These are phyloP conservation scores for Baorangia bicolor DNA, from an alignment of 768 basidiomycete species.

Conservation along the genomic window DNA sequence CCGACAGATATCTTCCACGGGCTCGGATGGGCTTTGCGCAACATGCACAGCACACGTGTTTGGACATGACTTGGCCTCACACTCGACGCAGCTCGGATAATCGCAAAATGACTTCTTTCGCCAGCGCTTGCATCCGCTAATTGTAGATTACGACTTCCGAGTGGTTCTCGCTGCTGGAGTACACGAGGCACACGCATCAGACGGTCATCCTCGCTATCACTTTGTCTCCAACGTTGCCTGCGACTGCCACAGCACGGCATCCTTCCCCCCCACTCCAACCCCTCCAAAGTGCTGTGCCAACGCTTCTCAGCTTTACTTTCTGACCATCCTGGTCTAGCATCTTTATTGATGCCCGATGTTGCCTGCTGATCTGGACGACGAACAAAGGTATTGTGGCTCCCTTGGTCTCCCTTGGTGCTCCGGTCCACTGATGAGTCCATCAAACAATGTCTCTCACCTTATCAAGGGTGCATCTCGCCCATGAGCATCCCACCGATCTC, in stretches of 20 bases:
- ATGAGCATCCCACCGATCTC: constrained; percentile 30
- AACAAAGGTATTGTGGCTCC: constrained; percentile 23
- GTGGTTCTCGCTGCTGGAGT: constrained; percentile 23
- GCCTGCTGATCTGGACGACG: constrained; percentile 29
- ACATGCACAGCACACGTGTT: constrained; percentile 31
- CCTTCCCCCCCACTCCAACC: background rate
- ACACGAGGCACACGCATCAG: constrained; percentile 27
- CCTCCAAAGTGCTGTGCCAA: constrained; percentile 6
- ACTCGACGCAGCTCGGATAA: constrained; percentile 10
- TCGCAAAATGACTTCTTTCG: constrained; percentile 7
- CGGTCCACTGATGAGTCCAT: background rate
- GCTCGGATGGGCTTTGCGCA: constrained; percentile 7
- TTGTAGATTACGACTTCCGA: constrained; percentile 15
- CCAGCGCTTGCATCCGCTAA: constrained; percentile 8
- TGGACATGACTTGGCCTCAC: constrained; percentile 16
- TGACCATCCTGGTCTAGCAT: constrained; percentile 1
- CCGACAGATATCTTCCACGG: constrained; percentile 12
- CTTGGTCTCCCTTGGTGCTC: background rate
- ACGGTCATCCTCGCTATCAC: constrained; percentile 1
- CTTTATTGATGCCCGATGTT: constrained; percentile 26
- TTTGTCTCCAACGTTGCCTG: constrained; percentile 7
- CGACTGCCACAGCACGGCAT: background rate
- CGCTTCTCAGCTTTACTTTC: background rate
- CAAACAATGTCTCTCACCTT: background rate
- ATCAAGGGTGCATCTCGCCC: constrained; percentile 25